Evolutionary conservation across 2,329 filamentous ascomycete species (phyloP).

Genomic region (Xylaria sp.): DNA sequence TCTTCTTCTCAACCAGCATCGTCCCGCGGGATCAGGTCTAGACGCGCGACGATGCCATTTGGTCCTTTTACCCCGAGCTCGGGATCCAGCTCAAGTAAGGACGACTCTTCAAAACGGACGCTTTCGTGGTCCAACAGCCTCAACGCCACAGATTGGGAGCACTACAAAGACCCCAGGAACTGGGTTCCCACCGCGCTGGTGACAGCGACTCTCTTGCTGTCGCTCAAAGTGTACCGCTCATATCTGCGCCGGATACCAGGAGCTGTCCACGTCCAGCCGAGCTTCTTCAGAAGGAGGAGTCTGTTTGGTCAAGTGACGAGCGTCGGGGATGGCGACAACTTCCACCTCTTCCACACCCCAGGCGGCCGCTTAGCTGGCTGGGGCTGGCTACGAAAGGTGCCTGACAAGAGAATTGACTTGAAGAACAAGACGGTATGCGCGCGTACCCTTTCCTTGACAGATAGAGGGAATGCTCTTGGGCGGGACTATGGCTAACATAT

Average conservation of each 20-base stretch:
- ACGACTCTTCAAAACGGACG: slow-evolving; percentile 32
- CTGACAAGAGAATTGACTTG: slow-evolving; percentile 60
- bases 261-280: slow-evolving; percentile 66
- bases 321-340: slow-evolving; percentile 95
- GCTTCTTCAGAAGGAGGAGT: slow-evolving; percentile 67
- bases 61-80: slow-evolving; percentile 13
- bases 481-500: slow-evolving; percentile 5
- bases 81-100: slow-evolving; percentile 14
- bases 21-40: slow-evolving; percentile 1
- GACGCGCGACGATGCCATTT: slow-evolving; percentile 20
- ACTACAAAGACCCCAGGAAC: slow-evolving; percentile 50
- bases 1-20: neutral
- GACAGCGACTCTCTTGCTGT: slow-evolving; percentile 49
- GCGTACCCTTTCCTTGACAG: neutral
- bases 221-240: slow-evolving; percentile 59
- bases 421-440: slow-evolving; percentile 68
- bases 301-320: slow-evolving; percentile 84
- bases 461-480: neutral
- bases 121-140: slow-evolving; percentile 39
- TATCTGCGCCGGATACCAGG: slow-evolving; percentile 82
- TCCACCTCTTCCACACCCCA: slow-evolving; percentile 89
- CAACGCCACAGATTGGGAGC: slow-evolving; percentile 47
- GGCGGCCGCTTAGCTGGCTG: slow-evolving; percentile 83
- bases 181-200: slow-evolving; percentile 50
- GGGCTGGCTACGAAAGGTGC: slow-evolving; percentile 82